Evolutionary conservation across 2,329 filamentous ascomycete species (phyloP).

Genomic region (Arthrobotrys sinensis): DNA sequence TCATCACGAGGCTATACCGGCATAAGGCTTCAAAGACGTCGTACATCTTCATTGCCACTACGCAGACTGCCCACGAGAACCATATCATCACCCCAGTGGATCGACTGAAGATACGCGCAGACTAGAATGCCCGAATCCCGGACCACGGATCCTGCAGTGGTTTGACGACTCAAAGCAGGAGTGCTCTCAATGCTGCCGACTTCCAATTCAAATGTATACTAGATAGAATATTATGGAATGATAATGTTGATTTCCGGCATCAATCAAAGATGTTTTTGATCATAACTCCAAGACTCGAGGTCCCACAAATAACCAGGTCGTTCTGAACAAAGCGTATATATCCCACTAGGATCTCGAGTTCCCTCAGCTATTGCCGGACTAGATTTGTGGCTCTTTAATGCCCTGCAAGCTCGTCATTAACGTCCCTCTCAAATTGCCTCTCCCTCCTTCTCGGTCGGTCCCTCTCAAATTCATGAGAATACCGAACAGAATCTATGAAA

Average conservation of each 20-base stretch:
- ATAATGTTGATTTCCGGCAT: not conserved
- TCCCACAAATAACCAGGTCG: not conserved
- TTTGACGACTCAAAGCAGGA: not conserved
- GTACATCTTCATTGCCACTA: not conserved
- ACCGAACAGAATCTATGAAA: slow-evolving; percentile 14
- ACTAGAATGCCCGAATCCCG: not conserved
- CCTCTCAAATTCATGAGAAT: slow-evolving; percentile 42
- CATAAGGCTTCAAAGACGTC: not conserved
- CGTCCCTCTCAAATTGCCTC: slow-evolving; percentile 34
- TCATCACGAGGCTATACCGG: slow-evolving; percentile 8
- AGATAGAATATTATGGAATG: not conserved
- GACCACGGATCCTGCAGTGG: too few relatives aligned
- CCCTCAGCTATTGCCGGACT: not conserved
- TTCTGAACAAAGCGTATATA: not conserved
- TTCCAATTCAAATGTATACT: not conserved
- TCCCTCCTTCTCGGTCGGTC: not conserved
- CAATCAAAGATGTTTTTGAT: not conserved
- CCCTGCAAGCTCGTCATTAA: slow-evolving; percentile 47
- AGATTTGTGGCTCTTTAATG: not conserved
- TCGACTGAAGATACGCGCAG: not conserved
- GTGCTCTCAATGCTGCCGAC: not conserved
- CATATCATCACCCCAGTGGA: not conserved
- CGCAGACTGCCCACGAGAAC: not conserved
- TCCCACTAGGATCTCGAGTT: not conserved
- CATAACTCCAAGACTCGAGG: not conserved